These are phyloP conservation scores for Alopecurus myosuroides DNA, from an alignment of 176 grass and related monocot species.

Conservation along the genomic window DNA sequence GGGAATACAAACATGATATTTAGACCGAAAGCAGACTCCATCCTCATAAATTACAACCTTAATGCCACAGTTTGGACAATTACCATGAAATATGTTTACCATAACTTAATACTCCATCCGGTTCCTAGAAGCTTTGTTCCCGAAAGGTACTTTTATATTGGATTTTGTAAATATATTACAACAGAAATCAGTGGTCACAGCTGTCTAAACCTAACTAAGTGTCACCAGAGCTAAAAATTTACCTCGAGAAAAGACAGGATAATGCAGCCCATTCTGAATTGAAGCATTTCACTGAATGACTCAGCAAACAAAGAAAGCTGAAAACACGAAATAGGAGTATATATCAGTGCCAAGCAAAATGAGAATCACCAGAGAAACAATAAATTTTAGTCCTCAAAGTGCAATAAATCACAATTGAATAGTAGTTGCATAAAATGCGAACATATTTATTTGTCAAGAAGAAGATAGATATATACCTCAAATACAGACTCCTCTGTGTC, in stretches of 20 bases:
- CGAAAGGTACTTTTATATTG: background rate
- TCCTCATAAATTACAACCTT: background rate
- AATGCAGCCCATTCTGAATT: conserved; percentile 61
- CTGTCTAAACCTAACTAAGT: background rate
- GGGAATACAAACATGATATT: background rate
- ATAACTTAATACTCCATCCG: background rate
- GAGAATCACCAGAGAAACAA: background rate
- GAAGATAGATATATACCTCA: conserved; percentile 41
- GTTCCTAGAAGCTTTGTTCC: background rate
- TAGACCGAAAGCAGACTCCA: background rate
- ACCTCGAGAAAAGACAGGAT: conserved; percentile 69
- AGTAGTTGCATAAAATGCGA: background rate
- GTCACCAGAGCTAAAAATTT: background rate
- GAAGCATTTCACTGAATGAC: conserved; percentile 75
- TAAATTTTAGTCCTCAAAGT: background rate
- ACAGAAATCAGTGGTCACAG: background rate
- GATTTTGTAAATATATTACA: background rate
- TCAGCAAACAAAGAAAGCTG: conserved; percentile 71
- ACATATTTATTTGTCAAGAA: background rate
- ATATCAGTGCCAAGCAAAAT: background rate
- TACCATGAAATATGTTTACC: background rate
- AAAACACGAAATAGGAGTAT: background rate
- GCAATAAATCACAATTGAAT: background rate
- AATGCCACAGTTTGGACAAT: background rate
- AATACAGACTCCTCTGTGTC: conserved; percentile 67